phyloP scores from a whole-genome alignment of 1,139 yeast species.

The Geotrichum fermentans region DNA sequence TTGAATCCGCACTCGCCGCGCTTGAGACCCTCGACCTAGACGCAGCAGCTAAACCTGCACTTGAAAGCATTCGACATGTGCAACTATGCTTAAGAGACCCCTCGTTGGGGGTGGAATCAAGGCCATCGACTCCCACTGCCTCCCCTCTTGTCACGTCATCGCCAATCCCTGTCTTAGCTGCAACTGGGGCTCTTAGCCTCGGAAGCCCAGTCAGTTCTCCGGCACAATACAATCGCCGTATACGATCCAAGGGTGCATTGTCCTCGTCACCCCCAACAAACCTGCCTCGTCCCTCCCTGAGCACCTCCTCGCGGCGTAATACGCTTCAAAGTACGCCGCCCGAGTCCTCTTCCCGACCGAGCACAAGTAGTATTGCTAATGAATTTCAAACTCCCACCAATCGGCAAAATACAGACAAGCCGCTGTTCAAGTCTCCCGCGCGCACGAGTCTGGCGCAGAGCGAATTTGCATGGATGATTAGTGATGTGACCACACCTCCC shows the following conservation, averaged over 20 bases:
- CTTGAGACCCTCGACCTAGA: neutral
- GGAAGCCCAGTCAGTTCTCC: slow-evolving; percentile 1
- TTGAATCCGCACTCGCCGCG: neutral
- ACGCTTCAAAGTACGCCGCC: neutral
- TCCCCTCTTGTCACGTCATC: neutral
- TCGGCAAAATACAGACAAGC: neutral
- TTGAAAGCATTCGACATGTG: slow-evolving; percentile 3
- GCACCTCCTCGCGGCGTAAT: neutral
- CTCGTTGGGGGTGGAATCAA: neutral
- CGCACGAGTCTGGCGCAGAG: slow-evolving; percentile 19
- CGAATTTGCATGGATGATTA: slow-evolving; percentile 21
- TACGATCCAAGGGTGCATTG: neutral
- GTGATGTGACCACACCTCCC: slow-evolving; percentile 12
- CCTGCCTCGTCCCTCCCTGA: neutral
- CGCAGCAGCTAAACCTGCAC: neutral
- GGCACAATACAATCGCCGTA: neutral
- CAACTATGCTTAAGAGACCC: slow-evolving; percentile 2
- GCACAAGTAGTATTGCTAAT: neutral
- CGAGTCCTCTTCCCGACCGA: neutral
- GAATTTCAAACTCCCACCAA: neutral
- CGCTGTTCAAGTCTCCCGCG: slow-evolving; percentile 10
- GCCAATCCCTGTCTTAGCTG: neutral
- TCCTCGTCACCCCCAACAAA: slow-evolving; percentile 3
- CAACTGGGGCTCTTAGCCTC: neutral
- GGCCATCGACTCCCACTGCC: neutral